These are phyloP conservation scores for Nicotiana undulata DNA, from an alignment of 257 asterid genomes.

Conservation along the genomic window DNA sequence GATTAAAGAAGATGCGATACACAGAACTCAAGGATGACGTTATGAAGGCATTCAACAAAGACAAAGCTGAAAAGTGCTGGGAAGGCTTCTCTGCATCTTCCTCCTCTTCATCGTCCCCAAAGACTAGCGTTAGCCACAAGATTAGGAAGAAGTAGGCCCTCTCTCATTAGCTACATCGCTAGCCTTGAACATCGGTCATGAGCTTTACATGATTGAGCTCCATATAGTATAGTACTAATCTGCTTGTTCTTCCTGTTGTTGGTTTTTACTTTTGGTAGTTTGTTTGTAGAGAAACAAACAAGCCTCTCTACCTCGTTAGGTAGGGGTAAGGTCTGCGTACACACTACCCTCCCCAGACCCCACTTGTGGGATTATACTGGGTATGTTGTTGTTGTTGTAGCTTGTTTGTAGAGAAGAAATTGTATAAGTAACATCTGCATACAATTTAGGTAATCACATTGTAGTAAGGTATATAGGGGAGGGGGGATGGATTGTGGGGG, in stretches of 20 bases:
- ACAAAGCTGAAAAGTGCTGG: slow-evolving; percentile 49
- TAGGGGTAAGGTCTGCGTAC: too few relatives aligned
- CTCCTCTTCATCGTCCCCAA: slow-evolving; percentile 45
- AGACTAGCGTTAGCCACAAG: slow-evolving; percentile 26
- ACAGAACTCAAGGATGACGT: slow-evolving; percentile 73
- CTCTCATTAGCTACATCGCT: neutral
- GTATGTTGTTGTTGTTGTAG: too few relatives aligned
- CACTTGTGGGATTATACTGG: too few relatives aligned
- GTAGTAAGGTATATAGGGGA: neutral
- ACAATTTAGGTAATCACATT: neutral
- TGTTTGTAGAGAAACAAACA: neutral
- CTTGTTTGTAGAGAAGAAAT: neutral
- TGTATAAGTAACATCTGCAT: neutral
- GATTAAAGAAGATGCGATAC: slow-evolving; percentile 49
- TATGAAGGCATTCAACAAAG: slow-evolving; percentile 68
- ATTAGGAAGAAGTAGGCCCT: slow-evolving; percentile 27
- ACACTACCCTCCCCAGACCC: too few relatives aligned
- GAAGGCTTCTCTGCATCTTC: slow-evolving; percentile 31
- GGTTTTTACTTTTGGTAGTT: neutral
- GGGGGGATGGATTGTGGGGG: neutral
- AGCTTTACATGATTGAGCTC: neutral
- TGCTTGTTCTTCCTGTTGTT: neutral
- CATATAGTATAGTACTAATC: neutral
- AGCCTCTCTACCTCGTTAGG: too few relatives aligned
- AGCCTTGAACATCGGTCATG: neutral